Evolutionary conservation across 305 asterid genomes (phyloP), one percentile per base, ranked within the genome.

Genomic region (Solanum chacoense): DNA sequence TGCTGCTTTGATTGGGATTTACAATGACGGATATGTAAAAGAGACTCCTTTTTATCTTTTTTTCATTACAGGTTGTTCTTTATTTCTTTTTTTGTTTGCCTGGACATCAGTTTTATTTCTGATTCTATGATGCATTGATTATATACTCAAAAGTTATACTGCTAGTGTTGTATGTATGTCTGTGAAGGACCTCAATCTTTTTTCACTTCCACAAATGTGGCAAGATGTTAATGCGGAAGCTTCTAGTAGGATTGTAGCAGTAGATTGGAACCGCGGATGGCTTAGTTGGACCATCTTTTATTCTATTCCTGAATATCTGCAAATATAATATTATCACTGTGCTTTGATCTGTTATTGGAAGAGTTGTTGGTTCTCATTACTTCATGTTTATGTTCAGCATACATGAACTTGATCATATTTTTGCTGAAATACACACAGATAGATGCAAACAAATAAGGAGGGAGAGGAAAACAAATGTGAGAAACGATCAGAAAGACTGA

Each of bases 321-420:
- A 36, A 59, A 45, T 94, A 94, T 84, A 92, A 92, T 50, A 94
- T 91, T 32, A 89, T 93, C 67, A 12, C 63, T 78, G 35, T 78
- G 55, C 85, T 78, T 55, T 77, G 59, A 12, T 24, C 34, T 4
- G 40, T 10, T 29, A 29, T 69, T 50, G 34, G 35, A 18, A 50
- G 4, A 11, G 42, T 50, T 83, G 8, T 50, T 50, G 6, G 31
- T 55, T 45, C 73, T 50, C 7, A 31, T 50, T 20, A 11, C 26
- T 83, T 83, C 73, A 18, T 22, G 84, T 35, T 34, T 34, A 75
- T 34, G 81, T 34, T 18, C 80, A 32, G 45, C 45, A 35, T 76
- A 6, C 86, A 83, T 83, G 72, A 50, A 34, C 10, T 50, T 28
- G 28, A 42, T 81, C 40, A 16, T 16, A 10, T 29, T 29, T 45